Conservation (phyloP, 2,329 filamentous ascomycete species). For the Microascus cirrosus region DNA sequence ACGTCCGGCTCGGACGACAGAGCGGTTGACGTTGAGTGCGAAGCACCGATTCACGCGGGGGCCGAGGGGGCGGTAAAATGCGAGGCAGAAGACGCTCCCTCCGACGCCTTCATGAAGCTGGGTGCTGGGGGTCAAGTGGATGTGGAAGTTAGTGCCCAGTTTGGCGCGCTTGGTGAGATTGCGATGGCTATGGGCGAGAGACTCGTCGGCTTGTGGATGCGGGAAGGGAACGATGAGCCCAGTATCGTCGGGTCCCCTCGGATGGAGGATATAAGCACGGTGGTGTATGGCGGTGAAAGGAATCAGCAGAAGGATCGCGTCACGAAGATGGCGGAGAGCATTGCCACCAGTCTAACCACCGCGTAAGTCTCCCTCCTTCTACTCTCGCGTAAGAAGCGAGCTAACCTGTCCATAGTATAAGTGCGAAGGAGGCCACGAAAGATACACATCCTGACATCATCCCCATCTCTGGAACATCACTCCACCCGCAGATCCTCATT, state of each 20-base stretch:
- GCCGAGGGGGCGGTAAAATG: background rate
- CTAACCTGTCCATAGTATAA: background rate
- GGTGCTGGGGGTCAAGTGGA: background rate
- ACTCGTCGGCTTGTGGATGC: constrained; percentile 5
- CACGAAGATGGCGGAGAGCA: constrained; percentile 11
- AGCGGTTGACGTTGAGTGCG: background rate
- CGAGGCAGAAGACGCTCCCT: constrained; percentile 1
- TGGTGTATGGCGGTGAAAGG: background rate
- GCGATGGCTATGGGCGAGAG: constrained; percentile 7
- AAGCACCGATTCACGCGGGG: background rate
- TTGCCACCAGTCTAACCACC: constrained; percentile 13
- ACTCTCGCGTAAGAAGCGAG: background rate
- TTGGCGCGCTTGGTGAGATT: constrained; percentile 5
- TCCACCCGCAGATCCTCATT: constrained; percentile 10
- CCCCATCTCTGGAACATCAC: constrained; percentile 8
- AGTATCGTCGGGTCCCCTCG: background rate
- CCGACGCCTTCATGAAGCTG: constrained; percentile 4
- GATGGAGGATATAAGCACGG: constrained; percentile 1
- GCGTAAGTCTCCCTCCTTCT: constrained; percentile 10
- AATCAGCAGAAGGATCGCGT: constrained; percentile 9
- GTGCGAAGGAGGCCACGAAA: background rate
- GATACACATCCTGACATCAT: background rate
- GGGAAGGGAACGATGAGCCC: background rate
- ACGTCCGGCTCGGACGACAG: background rate
- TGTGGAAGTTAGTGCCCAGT: background rate